Evolutionary conservation across 345 rosid genomes (phyloP).

Genomic region (Conringia planisiliqua): DNA sequence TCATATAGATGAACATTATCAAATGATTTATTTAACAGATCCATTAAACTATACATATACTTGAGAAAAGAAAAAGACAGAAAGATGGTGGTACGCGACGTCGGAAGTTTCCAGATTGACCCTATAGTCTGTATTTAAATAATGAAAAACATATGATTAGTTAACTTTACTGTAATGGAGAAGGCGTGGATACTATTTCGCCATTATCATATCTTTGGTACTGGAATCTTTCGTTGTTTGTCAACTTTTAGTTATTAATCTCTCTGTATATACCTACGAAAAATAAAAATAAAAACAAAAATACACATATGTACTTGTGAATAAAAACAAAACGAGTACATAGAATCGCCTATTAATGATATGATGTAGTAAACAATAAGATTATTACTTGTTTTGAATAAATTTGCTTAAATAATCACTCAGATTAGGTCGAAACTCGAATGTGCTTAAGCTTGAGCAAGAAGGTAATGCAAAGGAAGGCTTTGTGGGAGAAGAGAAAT

Average conservation of each 20-base stretch:
- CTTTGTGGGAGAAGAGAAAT: neutral
- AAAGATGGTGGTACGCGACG: constrained; percentile 23
- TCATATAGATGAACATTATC: no score
- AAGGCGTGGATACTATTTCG: constrained; percentile 21
- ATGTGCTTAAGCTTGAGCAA: constrained; percentile 31
- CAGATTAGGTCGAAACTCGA: neutral
- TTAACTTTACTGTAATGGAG: neutral
- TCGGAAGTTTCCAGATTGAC: neutral
- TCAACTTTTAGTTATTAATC: neutral
- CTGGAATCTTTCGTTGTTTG: neutral
- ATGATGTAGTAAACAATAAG: neutral
- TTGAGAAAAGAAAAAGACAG: neutral
- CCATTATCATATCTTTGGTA: neutral
- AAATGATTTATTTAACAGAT: neutral
- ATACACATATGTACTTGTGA: neutral
- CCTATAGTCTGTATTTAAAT: neutral
- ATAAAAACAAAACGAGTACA: neutral
- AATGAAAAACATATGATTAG: neutral
- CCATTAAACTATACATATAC: neutral
- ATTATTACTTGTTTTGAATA: neutral
- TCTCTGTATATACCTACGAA: neutral
- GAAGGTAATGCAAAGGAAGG: constrained; percentile 21
- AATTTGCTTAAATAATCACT: neutral
- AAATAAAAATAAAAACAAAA: neutral
- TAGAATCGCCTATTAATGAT: no score